phyloP scores from a whole-genome alignment of 2,329 filamentous ascomycete genomes.

The Aspergillus sp. region DNA sequence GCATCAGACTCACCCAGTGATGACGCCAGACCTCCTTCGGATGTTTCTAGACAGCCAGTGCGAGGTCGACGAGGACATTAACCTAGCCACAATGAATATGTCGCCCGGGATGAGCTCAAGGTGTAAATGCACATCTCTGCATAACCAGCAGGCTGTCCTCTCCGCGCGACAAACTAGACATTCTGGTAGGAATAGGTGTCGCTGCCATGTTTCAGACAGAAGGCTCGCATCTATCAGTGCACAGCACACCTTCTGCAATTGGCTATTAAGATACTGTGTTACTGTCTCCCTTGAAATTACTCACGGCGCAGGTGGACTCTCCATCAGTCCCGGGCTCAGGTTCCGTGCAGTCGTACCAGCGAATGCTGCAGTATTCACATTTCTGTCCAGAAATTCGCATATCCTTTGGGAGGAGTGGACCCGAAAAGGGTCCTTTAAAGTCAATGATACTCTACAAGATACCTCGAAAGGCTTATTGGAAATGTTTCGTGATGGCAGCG shows the following conservation, averaged over 20 bases:
- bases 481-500: background rate
- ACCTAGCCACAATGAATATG: rapidly evolving
- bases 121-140: too few relatives aligned
- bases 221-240: background rate
- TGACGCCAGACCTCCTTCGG: too few relatives aligned
- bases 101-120: too few relatives aligned
- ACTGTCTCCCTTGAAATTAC: background rate
- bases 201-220: background rate
- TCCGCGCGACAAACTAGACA: too few relatives aligned
- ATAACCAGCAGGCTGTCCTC: too few relatives aligned
- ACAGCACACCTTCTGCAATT: background rate
- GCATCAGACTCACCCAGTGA: too few relatives aligned
- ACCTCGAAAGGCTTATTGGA: background rate
- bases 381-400: background rate
- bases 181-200: background rate
- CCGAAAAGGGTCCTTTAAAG: background rate
- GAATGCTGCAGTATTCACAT: background rate
- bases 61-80: too few relatives aligned
- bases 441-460: background rate
- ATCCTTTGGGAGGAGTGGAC: background rate
- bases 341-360: background rate
- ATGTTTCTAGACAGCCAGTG: too few relatives aligned
- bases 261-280: background rate
- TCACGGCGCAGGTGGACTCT: background rate
- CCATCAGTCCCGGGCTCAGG: background rate